phyloP scores from a whole-genome alignment of 345 rosid genomes.

The Pistacia vera region DNA sequence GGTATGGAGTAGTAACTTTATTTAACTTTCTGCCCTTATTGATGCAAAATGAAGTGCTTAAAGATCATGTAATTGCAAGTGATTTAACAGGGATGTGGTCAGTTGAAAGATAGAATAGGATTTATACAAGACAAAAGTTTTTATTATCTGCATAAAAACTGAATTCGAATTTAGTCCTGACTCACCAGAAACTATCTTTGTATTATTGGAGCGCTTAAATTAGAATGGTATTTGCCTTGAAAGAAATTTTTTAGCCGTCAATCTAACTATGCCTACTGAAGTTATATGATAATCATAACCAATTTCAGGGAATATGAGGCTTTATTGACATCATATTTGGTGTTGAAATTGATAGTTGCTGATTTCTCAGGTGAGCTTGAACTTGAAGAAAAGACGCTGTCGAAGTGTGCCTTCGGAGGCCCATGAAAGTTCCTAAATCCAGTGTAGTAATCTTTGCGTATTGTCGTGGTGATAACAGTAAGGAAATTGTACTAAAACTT shows the following conservation, averaged over 20 bases:
- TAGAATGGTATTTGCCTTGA: background rate
- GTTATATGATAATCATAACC: background rate
- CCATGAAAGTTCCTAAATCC: conserved; percentile 18
- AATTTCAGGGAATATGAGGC: background rate
- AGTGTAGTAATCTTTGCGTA: background rate
- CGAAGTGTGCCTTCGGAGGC: conserved; percentile 12
- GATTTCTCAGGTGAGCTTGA: conserved; percentile 30
- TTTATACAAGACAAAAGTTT: background rate
- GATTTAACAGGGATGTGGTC: background rate
- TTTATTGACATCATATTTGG: background rate
- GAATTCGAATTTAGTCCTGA: background rate
- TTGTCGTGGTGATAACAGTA: too few relatives aligned
- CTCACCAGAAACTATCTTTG: background rate
- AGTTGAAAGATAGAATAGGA: background rate
- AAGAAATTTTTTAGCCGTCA: background rate
- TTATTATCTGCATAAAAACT: background rate
- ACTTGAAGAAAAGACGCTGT: conserved; percentile 24
- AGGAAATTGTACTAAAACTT: too few relatives aligned
- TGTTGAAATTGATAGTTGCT: background rate
- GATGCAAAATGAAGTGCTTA: background rate
- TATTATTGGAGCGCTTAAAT: background rate
- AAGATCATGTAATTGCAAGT: background rate
- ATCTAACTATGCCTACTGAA: background rate
- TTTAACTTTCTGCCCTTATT: background rate
- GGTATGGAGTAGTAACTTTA: background rate